Conservation (phyloP, 345 rosid species). For the Lepidium didymum region DNA sequence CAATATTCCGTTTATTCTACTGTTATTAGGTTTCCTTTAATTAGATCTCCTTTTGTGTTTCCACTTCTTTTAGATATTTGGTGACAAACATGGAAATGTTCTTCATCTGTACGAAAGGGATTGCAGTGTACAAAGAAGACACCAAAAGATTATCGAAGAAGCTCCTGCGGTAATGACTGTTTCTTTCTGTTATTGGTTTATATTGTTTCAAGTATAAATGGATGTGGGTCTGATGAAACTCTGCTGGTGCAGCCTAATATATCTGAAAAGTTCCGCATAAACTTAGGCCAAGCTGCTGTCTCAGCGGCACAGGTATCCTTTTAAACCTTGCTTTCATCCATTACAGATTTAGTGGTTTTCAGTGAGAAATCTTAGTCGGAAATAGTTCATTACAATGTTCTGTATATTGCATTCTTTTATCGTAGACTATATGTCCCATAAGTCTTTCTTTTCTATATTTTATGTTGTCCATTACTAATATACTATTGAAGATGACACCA, state of each 20-base stretch:
- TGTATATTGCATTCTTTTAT: neutral
- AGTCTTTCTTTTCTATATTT: neutral
- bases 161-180: slow-evolving; percentile 84
- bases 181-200: slow-evolving; percentile 21
- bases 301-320: slow-evolving; percentile 80
- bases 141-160: slow-evolving; percentile 97
- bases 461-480: neutral
- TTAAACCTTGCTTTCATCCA: neutral
- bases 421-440: neutral
- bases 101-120: slow-evolving; percentile 86
- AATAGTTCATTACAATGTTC: neutral
- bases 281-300: slow-evolving; percentile 81
- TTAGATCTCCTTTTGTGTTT: too few species aligned
- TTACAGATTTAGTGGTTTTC: neutral
- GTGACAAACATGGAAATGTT: slow-evolving; percentile 75
- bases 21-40: too few species aligned
- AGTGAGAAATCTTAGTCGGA: neutral
- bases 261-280: slow-evolving; percentile 51
- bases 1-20: neutral
- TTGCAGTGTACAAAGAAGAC: slow-evolving; percentile 96
- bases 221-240: slow-evolving; percentile 26
- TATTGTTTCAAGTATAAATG: neutral
- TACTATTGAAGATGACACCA: neutral
- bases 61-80: slow-evolving; percentile 67
- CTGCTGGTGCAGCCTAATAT: slow-evolving; percentile 73